A percentile compares a stretch with the other conserved stretches of the same genome.
Conservation (phyloP, 768 basidiomycete species). For the Holtermannia corniformis region DNA sequence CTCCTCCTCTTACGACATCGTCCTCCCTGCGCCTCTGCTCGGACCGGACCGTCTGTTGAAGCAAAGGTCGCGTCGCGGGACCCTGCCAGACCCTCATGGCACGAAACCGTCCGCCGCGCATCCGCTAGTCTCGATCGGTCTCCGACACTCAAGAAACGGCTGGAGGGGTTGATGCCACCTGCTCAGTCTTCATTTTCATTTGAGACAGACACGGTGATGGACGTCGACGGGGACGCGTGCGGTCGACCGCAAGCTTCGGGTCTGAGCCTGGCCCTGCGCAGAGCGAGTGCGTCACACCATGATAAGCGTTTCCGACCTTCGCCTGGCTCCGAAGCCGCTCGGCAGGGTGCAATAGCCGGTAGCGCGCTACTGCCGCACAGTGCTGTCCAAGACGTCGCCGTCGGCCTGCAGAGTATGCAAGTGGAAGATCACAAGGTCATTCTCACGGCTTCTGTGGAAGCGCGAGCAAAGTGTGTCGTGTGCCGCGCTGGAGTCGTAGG, state of each 20-base stretch:
- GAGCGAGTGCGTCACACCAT: neutral
- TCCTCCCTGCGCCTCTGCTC: neutral
- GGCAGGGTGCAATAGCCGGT: too few species aligned
- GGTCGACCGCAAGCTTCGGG: too few species aligned
- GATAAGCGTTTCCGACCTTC: too few species aligned
- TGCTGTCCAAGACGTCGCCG: too few species aligned
- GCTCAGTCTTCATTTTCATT: too few species aligned
- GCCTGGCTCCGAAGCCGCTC: too few species aligned
- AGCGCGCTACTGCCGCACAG: too few species aligned
- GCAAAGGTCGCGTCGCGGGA: too few species aligned
- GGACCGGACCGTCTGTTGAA: neutral
- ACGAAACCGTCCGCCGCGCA: neutral
- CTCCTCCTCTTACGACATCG: neutral
- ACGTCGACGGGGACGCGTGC: too few species aligned
- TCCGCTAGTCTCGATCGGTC: neutral
- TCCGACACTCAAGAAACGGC: neutral
- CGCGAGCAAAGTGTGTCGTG: neutral
- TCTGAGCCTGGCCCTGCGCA: too few species aligned
- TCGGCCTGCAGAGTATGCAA: neutral
- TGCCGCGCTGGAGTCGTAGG: neutral
- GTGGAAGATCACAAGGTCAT: neutral
- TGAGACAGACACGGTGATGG: too few species aligned
- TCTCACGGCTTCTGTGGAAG: neutral
- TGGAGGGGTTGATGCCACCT: neutral
- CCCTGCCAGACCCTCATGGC: neutral